A percentile compares a stretch with the other conserved stretches of the same genome.
These are phyloP conservation scores for Nicotiana tabacum DNA, from an alignment of 257 asterid genomes.

Conservation along the genomic window DNA sequence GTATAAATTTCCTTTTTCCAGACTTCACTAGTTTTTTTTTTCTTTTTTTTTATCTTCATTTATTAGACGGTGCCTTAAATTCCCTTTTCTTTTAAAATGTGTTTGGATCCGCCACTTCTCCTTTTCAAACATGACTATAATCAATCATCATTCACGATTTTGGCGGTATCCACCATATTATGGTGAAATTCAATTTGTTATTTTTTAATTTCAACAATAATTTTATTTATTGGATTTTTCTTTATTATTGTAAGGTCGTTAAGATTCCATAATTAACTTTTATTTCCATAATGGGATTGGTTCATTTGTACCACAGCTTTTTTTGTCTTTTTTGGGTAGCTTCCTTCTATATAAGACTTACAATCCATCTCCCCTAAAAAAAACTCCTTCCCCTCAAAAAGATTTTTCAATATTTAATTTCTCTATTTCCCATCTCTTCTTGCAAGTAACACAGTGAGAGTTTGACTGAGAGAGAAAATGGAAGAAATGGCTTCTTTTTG, in stretches of 20 bases:
- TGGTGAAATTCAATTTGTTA: no score
- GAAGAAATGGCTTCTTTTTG: constrained; percentile 58
- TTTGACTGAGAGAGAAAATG: constrained; percentile 24
- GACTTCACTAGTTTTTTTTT: no score
- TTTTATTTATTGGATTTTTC: background rate
- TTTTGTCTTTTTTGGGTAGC: constrained; percentile 19
- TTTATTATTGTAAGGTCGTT: constrained; percentile 26
- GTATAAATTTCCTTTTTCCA: constrained; percentile 18
- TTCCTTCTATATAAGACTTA: constrained; percentile 41
- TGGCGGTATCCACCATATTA: no score
- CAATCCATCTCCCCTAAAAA: constrained; percentile 15
- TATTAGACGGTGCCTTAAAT: background rate
- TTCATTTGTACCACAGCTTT: constrained; percentile 11
- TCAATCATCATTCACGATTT: no score
- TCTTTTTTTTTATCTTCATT: no score
- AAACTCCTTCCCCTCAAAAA: constrained; percentile 23
- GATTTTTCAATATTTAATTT: constrained; percentile 14
- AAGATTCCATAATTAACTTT: constrained; percentile 32
- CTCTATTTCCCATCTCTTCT: background rate
- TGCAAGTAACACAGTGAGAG: background rate
- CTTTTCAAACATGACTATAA: no score
- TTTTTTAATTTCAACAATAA: no score
- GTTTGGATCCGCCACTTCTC: no score
- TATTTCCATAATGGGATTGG: constrained; percentile 25
- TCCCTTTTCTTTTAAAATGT: no score